Evolutionary conservation across 2,329 filamentous ascomycete genomes (phyloP), one percentile per base, ranked within the genome.

Genomic region (Coniochaeta sp.): DNA sequence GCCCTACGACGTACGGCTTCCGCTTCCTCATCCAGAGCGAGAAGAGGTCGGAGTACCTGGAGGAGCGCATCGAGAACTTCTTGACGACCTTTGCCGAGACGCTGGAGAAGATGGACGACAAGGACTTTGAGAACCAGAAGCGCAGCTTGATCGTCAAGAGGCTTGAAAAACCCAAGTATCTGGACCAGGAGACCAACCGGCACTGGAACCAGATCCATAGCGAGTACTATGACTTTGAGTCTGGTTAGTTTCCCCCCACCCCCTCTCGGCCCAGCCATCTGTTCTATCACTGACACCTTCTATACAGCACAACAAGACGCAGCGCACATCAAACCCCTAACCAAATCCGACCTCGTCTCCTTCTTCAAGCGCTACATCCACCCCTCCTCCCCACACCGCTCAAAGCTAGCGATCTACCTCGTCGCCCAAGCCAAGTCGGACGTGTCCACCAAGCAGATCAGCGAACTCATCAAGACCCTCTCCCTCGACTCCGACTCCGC

Each of bases 21-120:
- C 82, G 91, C 6, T 87, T 99, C 57, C 81, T 97, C 55, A 90
- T 99, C 27, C 94, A 99, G 72, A 96, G 90, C 64, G 92, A 99
- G 70, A 86, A 86, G 64, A 83, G 86, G 2, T 86, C 89, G 0
- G 77, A 85, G 38, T 97, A 95, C 62, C 74, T 99, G 2, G 91
- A 97, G 64, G 80, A 82, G 5, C 83, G 94, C 18, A 95, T 97
- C 55, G 90, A 97, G 62, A 78, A 83, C 2, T 97, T 97, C 75
- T 70, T 99, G 35, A 73, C 73, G 22, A 74, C 76, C 13, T 91
- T 90, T 56, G 81, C 78, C 18, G 73, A 79, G 40, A 83, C 74
- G 3, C 69, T 97, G 22, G 75, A 81, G 45, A 76, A 84, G 3
- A 96, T 97, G 91, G 79, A 79, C 3, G 84, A 92, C 1, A 74